Evolutionary conservation across 495 filamentous ascomycete genomes (phyloP), one percentile per base, ranked within the genome.

Genomic region (Penicillium pulvis): DNA sequence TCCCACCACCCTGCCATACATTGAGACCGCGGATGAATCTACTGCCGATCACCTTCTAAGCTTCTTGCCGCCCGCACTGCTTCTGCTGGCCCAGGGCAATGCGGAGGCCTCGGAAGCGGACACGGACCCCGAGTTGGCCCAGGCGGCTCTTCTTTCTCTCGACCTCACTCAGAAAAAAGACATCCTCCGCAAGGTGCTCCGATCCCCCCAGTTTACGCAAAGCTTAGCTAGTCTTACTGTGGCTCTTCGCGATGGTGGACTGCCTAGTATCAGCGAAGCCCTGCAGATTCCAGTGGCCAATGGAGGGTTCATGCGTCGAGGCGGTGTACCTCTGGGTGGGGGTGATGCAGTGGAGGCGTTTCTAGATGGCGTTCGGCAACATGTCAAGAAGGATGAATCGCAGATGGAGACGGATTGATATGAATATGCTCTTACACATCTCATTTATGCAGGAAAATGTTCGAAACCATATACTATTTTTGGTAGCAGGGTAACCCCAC

Each of bases 301-400:
- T 71, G 91, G 90, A 44, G 94, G 93, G 8, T 87, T 88, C 57
- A 82, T 94, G 63, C 79, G 80, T 60, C 70, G 75, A 51, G 87
- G 89, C 14, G 85, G 83, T 53, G 84, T 96, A 72, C 91, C 92
- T 6, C 71, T 96, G n/a, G 91, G 91, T 55, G 93, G 92, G 53
- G 90, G 88, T 31, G 89, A 94, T 65, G 92, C 92, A 24, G 87
- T 98, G 3, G 88, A 95, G 73, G 89, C 89, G 9, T 98, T 98
- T 74, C 79, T 98, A 33, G 82, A 91, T 55, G 95, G 93, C 11
- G 83, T 97, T 30, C 92, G 88, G 79, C 85, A 83, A 76, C 85
- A 85, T 33, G 86, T 94, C 7, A 80, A 81, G 61, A 63, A 68
- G 48, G 63, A 70, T 54, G 50, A 66, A 28, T 62, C 67, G 50